Evolutionary conservation across 1,284 basidiomycete genomes (phyloP).

Genomic region (Tilletia indica): DNA sequence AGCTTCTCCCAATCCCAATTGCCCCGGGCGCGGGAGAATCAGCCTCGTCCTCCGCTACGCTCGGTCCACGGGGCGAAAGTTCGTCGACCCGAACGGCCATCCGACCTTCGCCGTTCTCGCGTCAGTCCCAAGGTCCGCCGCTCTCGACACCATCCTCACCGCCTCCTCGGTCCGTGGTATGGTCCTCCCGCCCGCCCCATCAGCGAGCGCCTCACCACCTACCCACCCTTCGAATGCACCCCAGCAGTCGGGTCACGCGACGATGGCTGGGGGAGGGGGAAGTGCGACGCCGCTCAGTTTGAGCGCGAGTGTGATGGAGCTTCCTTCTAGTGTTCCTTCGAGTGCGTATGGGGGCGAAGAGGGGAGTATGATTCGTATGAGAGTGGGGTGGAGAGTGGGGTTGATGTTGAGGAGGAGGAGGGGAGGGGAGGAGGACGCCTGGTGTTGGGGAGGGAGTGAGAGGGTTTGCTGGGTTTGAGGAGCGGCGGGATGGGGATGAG

Average conservation of each 20-base stretch:
- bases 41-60: neutral
- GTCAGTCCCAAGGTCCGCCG: neutral
- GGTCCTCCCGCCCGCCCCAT: slow-evolving; percentile 3
- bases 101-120: neutral
- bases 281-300: slow-evolving; percentile 8
- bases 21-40: neutral
- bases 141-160: neutral
- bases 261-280: too few relatives aligned
- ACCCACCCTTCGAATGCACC: neutral
- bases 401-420: neutral
- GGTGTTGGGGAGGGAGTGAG: too few relatives aligned
- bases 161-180: neutral
- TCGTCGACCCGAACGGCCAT: neutral
- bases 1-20: neutral
- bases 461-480: neutral
- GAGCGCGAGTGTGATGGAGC: slow-evolving; percentile 17
- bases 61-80: neutral
- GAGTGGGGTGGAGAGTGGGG: neutral
- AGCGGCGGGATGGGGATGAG: neutral
- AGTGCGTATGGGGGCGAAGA: neutral
- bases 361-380: neutral
- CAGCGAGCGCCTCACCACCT: neutral
- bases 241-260: too few relatives aligned
- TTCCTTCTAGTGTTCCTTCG: neutral
- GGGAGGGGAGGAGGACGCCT: too few relatives aligned